A percentile compares a stretch with the other conserved stretches of the same genome.
Evolutionary conservation across 2,329 filamentous ascomycete genomes (phyloP).

Genomic region (Penicillium sp.): DNA sequence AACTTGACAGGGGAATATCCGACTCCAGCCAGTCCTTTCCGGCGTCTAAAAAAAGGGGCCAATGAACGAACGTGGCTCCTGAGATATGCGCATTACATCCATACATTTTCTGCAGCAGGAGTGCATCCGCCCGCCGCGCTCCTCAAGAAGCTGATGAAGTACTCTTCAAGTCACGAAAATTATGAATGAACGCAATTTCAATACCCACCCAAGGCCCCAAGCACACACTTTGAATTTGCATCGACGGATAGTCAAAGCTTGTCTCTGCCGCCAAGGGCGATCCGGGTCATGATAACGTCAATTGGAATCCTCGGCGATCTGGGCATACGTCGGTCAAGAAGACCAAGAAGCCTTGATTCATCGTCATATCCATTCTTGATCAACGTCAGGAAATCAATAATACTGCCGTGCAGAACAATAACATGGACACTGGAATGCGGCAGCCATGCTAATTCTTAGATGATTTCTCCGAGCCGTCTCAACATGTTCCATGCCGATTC

Average conservation of each 20-base stretch:
- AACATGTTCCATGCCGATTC: not conserved
- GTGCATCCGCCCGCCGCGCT: not conserved
- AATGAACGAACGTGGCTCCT: not conserved
- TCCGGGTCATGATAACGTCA: slow-evolving; percentile 13
- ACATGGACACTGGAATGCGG: not conserved
- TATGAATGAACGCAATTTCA: not conserved
- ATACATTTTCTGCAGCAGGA: too few relatives aligned
- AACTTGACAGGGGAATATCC: too few relatives aligned
- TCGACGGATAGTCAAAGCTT: slow-evolving; percentile 17
- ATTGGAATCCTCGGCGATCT: slow-evolving; percentile 11
- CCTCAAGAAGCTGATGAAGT: not conserved
- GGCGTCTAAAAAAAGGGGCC: not conserved
- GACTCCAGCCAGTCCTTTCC: not conserved
- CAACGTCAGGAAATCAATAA: not conserved
- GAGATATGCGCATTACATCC: not conserved
- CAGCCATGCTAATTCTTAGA: not conserved
- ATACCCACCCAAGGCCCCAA: not conserved
- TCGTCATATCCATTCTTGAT: not conserved
- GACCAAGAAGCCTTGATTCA: slow-evolving; percentile 1
- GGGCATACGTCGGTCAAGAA: slow-evolving; percentile 5
- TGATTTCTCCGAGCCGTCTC: not conserved
- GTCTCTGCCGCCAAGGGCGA: slow-evolving; percentile 18
- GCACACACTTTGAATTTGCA: slow-evolving; percentile 1
- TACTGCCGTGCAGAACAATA: not conserved
- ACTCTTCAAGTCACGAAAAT: not conserved